Conservation (phyloP, 192 early-diverging fungal genomes). For the Martensiomyces pterosporus region DNA sequence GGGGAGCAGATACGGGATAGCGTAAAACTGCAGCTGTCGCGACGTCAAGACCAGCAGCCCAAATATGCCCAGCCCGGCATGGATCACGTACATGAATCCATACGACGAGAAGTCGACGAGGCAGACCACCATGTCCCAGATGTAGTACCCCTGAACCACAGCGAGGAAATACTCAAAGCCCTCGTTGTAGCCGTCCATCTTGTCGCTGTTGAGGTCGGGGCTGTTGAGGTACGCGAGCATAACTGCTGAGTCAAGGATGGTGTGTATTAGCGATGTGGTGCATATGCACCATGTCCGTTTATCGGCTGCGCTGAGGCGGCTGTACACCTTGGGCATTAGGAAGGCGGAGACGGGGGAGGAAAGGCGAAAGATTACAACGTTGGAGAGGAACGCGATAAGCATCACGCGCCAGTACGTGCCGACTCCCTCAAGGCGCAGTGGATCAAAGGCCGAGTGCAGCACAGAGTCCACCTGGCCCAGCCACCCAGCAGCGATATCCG, state of each 20-base stretch:
- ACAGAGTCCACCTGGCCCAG: constrained; percentile 7
- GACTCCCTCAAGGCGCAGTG: constrained; percentile 25
- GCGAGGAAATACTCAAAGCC: constrained; percentile 31
- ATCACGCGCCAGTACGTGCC: constrained; percentile 27
- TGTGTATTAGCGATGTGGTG: constrained; percentile 8
- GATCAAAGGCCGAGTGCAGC: constrained; percentile 30
- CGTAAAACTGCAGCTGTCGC: constrained; percentile 41
- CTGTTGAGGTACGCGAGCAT: constrained; percentile 14
- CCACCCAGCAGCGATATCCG: too few species aligned
- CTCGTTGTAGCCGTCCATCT: constrained; percentile 29
- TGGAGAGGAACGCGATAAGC: constrained; percentile 8
- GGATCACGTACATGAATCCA: constrained; percentile 36
- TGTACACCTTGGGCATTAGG: constrained; percentile 16
- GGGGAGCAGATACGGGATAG: constrained; percentile 38
- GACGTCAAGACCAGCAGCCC: constrained; percentile 31
- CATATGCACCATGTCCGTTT: constrained; percentile 21
- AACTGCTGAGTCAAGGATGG: constrained; percentile 22
- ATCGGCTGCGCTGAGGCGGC: constrained; percentile 8
- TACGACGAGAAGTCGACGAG: constrained; percentile 20
- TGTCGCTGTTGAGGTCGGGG: constrained; percentile 13
- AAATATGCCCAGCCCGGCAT: constrained; percentile 29
- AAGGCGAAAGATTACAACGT: constrained; percentile 2
- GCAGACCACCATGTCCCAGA: constrained; percentile 39
- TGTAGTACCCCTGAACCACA: constrained; percentile 31
- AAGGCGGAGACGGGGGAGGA: constrained; percentile 5